Conservation (phyloP, 805 yeast genomes). For the Blastobotrys terrestris region DNA sequence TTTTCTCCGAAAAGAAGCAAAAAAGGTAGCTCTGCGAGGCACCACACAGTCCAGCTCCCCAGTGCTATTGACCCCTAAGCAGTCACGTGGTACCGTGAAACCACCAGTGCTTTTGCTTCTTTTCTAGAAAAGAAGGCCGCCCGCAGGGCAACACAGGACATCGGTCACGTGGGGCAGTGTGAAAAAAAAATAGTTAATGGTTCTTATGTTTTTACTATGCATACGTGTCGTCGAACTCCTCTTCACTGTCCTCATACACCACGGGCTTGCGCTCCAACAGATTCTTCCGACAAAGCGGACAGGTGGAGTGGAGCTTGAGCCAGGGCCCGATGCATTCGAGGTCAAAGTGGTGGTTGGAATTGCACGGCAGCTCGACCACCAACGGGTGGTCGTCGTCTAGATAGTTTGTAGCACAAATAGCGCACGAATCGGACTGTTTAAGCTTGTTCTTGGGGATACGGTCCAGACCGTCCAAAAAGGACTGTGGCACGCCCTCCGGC, state of each 20-base stretch:
- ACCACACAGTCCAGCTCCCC: too few relatives aligned
- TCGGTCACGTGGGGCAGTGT: not conserved
- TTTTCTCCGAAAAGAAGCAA: too few relatives aligned
- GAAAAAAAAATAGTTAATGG: too few relatives aligned
- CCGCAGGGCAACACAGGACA: too few relatives aligned
- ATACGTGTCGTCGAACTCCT: constrained; percentile 69
- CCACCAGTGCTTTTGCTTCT: too few relatives aligned
- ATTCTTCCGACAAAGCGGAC: constrained; percentile 83
- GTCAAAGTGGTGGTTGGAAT: constrained; percentile 66
- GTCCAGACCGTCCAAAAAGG: constrained; percentile 69
- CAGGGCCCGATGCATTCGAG: constrained; percentile 88
- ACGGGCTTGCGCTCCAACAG: constrained; percentile 46
- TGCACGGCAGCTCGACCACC: constrained; percentile 70
- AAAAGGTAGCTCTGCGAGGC: too few relatives aligned
- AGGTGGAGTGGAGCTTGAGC: constrained; percentile 54
- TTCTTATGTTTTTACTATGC: constrained; percentile 38
- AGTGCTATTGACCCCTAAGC: too few relatives aligned
- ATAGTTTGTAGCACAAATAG: constrained; percentile 76
- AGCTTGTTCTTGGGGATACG: constrained; percentile 49
- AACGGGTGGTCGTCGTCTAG: constrained; percentile 71
- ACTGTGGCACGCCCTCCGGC: constrained; percentile 44
- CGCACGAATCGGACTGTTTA: constrained; percentile 53
- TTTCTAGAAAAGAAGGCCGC: too few relatives aligned
- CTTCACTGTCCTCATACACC: constrained; percentile 40
- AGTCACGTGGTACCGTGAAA: too few relatives aligned